Evolutionary conservation across 176 grass and related monocot species (phyloP), one percentile per base, ranked within the genome.

Genomic region (Thalia dealbata): DNA sequence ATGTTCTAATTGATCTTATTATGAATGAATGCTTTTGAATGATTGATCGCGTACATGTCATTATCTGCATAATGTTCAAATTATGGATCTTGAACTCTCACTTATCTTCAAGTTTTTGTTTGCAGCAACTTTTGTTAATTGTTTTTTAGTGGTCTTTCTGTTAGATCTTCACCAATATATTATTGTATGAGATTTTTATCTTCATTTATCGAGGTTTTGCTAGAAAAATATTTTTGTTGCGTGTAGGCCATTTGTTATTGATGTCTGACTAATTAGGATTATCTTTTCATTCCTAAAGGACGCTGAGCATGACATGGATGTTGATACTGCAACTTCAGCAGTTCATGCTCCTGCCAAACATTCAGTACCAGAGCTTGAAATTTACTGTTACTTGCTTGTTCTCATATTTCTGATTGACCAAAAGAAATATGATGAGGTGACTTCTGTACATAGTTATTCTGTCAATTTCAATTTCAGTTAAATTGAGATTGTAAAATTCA

Each of bases 371-470:
- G 89, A 96, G 73, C 82, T 88, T 81, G 84, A 96, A 84, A 90
- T 90, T 63, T 92, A 96, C 35, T 91, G 92, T 74, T 91, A 91
- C 80, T 75, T 96, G 69, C 80, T 92, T 60, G 86, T 96, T 60
- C 67, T 92, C 38, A 89, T 90, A 72, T 96, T 88, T 69, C 87
- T 92, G 32, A 82, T 96, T 70, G 76, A 92, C 58, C 60, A 85
- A 61, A 89, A 96, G 80, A 86, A 78, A 79, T 91, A 96, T 23
- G 68, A 89, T 61, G 88, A 87, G 84, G 92, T 86, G 65, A 1
- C 14, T 73, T 52, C 14, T 24, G 76, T 64, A 44, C 45, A 10
- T 69, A 19, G 13, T 1, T 7, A 6, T 67, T 67, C 24, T 79
- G 0, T 52, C 60, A 38, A 38, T 38, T 38, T 38, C 1, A 38